Percentiles rank a stretch among this genome's conserved stretches.
phyloP scores from a whole-genome alignment of 257 asterid species.

The Lycium ferocissimum region DNA sequence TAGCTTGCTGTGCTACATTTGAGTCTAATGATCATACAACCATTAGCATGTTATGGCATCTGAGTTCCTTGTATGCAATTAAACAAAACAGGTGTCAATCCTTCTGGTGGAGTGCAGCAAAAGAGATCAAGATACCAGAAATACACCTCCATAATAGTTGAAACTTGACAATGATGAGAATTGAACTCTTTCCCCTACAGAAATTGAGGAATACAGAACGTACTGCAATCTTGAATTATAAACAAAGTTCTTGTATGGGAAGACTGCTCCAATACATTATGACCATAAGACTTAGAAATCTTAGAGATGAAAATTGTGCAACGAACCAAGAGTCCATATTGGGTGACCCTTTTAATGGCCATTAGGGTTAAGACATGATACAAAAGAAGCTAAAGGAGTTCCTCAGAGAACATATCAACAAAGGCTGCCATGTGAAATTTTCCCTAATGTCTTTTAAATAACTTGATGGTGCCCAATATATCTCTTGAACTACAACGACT shows the following conservation, averaged over 20 bases:
- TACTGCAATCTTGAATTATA: background rate
- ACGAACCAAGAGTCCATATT: background rate
- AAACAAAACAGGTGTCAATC: background rate
- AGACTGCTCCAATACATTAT: constrained; percentile 3
- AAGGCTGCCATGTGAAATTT: background rate
- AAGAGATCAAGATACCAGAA: background rate
- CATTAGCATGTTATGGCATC: constrained; percentile 18
- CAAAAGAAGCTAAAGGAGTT: constrained; percentile 12
- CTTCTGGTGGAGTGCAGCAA: background rate
- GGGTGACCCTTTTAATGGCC: background rate
- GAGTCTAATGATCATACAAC: background rate
- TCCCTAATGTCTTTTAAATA: constrained; percentile 11
- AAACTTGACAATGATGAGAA: background rate
- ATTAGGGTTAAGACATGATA: constrained; percentile 15
- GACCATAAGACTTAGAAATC: background rate
- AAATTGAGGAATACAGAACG: background rate
- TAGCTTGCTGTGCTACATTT: background rate
- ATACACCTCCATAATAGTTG: constrained; percentile 19
- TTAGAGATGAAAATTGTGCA: constrained; percentile 10
- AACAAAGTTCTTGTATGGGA: constrained; percentile 3
- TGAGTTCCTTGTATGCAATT: background rate
- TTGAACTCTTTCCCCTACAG: background rate
- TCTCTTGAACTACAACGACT: constrained; percentile 5
- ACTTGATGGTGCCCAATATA: background rate
- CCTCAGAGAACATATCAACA: background rate